Base-by-base conservation (phyloP, 768 basidiomycete genomes). In the Tylopilus subfusipes region DNA sequence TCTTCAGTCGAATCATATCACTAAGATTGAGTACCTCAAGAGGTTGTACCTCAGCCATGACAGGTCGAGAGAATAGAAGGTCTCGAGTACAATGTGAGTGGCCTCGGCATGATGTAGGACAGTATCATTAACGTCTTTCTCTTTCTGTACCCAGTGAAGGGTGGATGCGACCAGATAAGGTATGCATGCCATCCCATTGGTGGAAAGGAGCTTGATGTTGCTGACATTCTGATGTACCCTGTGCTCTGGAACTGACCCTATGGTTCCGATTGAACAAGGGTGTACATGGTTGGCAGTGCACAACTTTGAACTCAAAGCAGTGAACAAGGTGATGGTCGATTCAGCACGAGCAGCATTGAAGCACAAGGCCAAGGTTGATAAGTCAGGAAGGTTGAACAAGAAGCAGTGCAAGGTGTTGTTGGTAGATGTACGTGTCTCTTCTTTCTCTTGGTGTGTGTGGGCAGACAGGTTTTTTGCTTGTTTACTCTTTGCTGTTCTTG, bases 1-100 rank as follows among this genome's bases (percentile, higher is more conserved):
- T 0, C 76, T 99, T 25, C 93, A 95, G 69, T 96, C 94, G 5
- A 99, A 99, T 64, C 82, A 97, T 18, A 87, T 99, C 48, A 93
- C 86, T 2, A 87, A 85, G 66, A 75, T 99, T 3, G 92, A 97
- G 70, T 85, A 84, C 4, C 73, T 98, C 2, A 88, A 93, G 34
- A 74, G 71, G 68, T 71, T 99, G 7, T 98, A 98, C 69, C 75
- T 99, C 40, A 93, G 90, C 56, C 96, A 98, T 65, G 98, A 98
- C 58, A 96, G 0, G 72, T 99, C 16, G 78, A 84, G 64, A 78
- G 76, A 55, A 67, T 99, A 30, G 92, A 96, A 68, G 94, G 94
- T 2, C 75, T 99, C 10, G 87, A 91, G 46, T 75, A 84, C 29
- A 95, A 93, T 63, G 94, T 93, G 59, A 60, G 83, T 67, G 47